Evolutionary conservation across 805 yeast genomes (phyloP), one percentile per base, ranked within the genome.

Genomic region (Lachancea quebecensis): DNA sequence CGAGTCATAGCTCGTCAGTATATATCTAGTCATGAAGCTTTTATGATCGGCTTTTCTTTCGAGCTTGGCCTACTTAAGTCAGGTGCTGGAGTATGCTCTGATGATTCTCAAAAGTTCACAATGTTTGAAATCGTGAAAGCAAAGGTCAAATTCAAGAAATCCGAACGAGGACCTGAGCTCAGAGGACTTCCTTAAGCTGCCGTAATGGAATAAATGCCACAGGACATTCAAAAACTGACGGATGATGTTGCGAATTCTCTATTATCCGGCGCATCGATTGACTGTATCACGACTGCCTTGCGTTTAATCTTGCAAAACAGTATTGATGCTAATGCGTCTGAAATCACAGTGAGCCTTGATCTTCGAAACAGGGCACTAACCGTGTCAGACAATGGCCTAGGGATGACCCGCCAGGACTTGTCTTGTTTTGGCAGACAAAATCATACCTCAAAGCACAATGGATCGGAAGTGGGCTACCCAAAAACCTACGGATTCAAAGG

Each of bases 311-410:
- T 80, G 2, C 75, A 75, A 45, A 82, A 82, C 53, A 65, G 80
- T 35, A 53, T 79, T 0, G 86, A 81, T 55, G 73, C 84, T 0
- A 61, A 64, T 0, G 78, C 87, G 0, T 53, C 62, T 1, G 44
- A 49, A 2, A 57, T 78, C 5, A 28, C 50, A 2, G 63, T 79
- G 2, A 46, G 55, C 8, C 28, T 75, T 2, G 73, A 73, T 47
- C 52, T 66, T 3, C 42, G 54, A 0, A 52, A 64, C 1, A 51
- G 73, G 6, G 56, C 65, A 17, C 54, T 72, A 10, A 50, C 52
- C 4, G 80, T 86, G 0, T 49, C 50, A 1, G 97, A 90, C 60
- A 70, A 90, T 59, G 97, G 97, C 0, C 25, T 16, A 2, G 97
- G 97, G 0, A 77, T 90, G 2, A 46, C 51, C 4, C 69, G 71